Evolutionary conservation across 106 monocot genomes (phyloP), one percentile per base, ranked within the genome.

Genomic region (Platanthera zijinensis): DNA sequence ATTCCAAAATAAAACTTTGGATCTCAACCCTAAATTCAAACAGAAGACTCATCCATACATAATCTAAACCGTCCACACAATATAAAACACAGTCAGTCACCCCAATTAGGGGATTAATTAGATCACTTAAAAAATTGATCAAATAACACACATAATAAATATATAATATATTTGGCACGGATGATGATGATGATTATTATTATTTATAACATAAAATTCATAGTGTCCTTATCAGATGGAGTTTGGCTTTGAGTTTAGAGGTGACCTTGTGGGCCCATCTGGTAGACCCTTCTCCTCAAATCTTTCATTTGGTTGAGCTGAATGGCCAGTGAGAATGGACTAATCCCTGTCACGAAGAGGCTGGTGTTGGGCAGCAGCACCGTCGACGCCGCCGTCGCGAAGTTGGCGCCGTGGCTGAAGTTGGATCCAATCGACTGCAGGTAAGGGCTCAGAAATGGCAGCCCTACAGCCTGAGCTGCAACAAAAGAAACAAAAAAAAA

Each of bases 371-470:
- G 93, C 57, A 90, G 74, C 69, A 88, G 72, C 73, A 86, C 93
- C 3, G 88, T 92, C 17, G 90, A 92, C 12, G 87, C 92, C 69
- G 49, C 11, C 13, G 80, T 81, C 13, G 80, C 80, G 49, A 81
- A 81, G 54, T 81, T 81, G 14, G 80, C 80, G 8, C 80, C 80
- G 28, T 90, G 95, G n/a, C 73, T 49, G 79, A 81, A 95, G 75
- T 90, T 77, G 0, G 90, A 82, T 2, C 92, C 85, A 14, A 92
- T 79, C 1, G 92, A 95, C 72, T 84, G 75, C 57, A 95, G 85
- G 78, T 95, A 95, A 3, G 95, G 92, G 82, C 95, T 95, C n/a
- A 95, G 88, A 48, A 88, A 85, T 12, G 92, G 92, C 52, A 95
- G 32, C 21, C 95, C 95, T 11, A 95, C 71, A 48, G 81, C 90